phyloP scores from a whole-genome alignment of 2,329 filamentous ascomycete species.

The Dryadomyces quercus-mongolicae region DNA sequence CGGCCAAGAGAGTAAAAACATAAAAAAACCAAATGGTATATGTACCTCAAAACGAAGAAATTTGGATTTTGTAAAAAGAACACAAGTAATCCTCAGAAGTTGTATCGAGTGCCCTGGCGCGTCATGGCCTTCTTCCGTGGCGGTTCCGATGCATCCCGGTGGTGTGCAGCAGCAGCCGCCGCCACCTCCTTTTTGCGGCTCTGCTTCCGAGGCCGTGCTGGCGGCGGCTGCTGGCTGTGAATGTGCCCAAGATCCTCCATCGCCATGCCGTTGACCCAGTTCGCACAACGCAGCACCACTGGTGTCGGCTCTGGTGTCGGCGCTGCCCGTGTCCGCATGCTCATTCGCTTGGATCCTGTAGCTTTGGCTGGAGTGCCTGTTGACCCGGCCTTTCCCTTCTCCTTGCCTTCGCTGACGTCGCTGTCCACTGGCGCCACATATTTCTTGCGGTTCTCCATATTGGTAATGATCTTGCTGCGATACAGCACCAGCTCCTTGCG shows the following conservation, averaged over 20 bases:
- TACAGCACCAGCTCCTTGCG: constrained; percentile 74
- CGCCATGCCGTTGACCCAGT: constrained; percentile 45
- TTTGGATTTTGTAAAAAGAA: not conserved
- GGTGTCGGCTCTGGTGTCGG: constrained; percentile 34
- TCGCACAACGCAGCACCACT: constrained; percentile 34
- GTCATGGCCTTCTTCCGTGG: constrained; percentile 14
- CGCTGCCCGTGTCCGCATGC: constrained; percentile 24
- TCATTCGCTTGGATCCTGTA: constrained; percentile 25
- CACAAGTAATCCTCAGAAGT: not conserved
- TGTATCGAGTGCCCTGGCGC: constrained; percentile 11
- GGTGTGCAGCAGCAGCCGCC: not conserved
- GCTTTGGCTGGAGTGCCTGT: not conserved
- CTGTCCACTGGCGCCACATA: constrained; percentile 48
- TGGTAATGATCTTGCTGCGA: constrained; percentile 60
- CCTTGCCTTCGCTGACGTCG: constrained; percentile 13
- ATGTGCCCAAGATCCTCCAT: constrained; percentile 44
- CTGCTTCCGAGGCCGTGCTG: constrained; percentile 36
- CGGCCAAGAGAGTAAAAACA: not conserved
- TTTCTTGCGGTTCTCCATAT: constrained; percentile 68
- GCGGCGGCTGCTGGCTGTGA: constrained; percentile 43
- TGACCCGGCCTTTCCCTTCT: not conserved
- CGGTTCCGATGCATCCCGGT: constrained; percentile 11
- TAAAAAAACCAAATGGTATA: not conserved
- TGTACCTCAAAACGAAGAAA: not conserved
- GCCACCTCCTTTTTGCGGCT: constrained; percentile 33